phyloP scores from a whole-genome alignment of 495 filamentous ascomycete species.

The Penicillium coprophilum region DNA sequence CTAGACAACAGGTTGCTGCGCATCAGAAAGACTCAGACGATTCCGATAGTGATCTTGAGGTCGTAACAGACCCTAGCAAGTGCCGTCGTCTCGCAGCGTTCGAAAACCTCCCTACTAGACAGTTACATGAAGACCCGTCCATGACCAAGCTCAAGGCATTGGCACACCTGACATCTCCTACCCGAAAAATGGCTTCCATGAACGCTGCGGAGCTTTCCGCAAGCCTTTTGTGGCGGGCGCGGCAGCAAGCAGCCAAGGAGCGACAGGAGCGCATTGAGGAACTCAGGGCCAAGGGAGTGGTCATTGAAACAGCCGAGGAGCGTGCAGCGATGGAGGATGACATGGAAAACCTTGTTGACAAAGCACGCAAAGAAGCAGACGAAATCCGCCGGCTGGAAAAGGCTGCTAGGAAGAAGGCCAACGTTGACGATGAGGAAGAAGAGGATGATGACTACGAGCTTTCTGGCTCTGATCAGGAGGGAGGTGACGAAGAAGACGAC shows the following conservation, averaged over 20 bases:
- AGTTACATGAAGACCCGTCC: slow-evolving; percentile 59
- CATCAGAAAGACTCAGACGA: slow-evolving; percentile 52
- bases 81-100: slow-evolving; percentile 58
- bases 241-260: slow-evolving; percentile 76
- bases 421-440: slow-evolving; percentile 65
- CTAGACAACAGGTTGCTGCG: slow-evolving; percentile 38
- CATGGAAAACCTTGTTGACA: slow-evolving; percentile 83
- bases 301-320: slow-evolving; percentile 85
- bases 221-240: slow-evolving; percentile 64
- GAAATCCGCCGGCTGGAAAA: slow-evolving; percentile 76
- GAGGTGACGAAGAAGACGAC: slow-evolving; percentile 31
- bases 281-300: slow-evolving; percentile 72
- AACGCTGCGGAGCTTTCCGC: slow-evolving; percentile 67
- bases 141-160: slow-evolving; percentile 68
- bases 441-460: slow-evolving; percentile 56
- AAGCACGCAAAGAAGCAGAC: slow-evolving; percentile 75
- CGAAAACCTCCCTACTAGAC: slow-evolving; percentile 60
- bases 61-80: slow-evolving; percentile 50
- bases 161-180: slow-evolving; percentile 68
- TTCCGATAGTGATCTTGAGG: slow-evolving; percentile 68
- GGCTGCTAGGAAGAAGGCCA: slow-evolving; percentile 61
- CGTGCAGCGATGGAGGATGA: slow-evolving; percentile 73
- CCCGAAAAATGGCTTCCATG: slow-evolving; percentile 57
- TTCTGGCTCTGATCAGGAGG: slow-evolving; percentile 55
- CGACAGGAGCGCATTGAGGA: slow-evolving; percentile 76